Conservation (phyloP, 116 monocot genomes). For the Cymodocea nodosa region DNA sequence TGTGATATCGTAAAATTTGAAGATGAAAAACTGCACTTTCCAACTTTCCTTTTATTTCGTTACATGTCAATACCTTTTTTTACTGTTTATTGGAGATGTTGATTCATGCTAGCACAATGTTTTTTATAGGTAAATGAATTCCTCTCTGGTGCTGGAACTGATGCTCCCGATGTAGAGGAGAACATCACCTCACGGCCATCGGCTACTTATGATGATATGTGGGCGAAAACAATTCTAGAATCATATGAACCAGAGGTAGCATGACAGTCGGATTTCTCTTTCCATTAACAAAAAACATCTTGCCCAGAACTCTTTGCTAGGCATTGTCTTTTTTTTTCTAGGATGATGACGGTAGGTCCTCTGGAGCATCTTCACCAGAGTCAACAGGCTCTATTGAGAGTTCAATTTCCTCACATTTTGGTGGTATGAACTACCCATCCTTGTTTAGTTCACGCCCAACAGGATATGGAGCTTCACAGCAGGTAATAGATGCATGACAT, state of each 20-base stretch:
- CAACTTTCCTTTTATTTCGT: too few species aligned
- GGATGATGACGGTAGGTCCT: slow-evolving; percentile 92
- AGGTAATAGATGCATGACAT: slow-evolving; percentile 19
- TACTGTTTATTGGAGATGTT: not conserved
- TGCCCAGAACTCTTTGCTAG: not conserved
- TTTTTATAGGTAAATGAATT: slow-evolving; percentile 82
- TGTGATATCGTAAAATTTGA: too few species aligned
- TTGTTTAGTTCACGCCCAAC: slow-evolving; percentile 92
- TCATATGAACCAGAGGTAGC: slow-evolving; percentile 83
- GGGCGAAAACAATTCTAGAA: slow-evolving; percentile 94
- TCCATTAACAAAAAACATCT: not conserved
- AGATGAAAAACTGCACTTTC: too few species aligned
- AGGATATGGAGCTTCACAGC: slow-evolving; percentile 59
- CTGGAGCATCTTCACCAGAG: slow-evolving; percentile 89
- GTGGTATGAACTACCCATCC: slow-evolving; percentile 94
- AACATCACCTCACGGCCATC: slow-evolving; percentile 69
- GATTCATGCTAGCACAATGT: not conserved
- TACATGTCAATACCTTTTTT: not conserved
- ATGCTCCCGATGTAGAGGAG: slow-evolving; percentile 98
- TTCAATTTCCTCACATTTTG: slow-evolving; percentile 98
- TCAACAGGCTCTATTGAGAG: slow-evolving; percentile 93
- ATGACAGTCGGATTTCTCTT: not conserved
- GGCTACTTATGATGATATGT: slow-evolving; percentile 85
- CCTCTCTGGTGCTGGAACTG: slow-evolving; percentile 98
- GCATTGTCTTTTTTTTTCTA: slow-evolving; percentile 16